A percentile compares a stretch with the other conserved stretches of the same genome.
phyloP scores from a whole-genome alignment of 192 early-diverging fungal species.

The Coemansia sp. region DNA sequence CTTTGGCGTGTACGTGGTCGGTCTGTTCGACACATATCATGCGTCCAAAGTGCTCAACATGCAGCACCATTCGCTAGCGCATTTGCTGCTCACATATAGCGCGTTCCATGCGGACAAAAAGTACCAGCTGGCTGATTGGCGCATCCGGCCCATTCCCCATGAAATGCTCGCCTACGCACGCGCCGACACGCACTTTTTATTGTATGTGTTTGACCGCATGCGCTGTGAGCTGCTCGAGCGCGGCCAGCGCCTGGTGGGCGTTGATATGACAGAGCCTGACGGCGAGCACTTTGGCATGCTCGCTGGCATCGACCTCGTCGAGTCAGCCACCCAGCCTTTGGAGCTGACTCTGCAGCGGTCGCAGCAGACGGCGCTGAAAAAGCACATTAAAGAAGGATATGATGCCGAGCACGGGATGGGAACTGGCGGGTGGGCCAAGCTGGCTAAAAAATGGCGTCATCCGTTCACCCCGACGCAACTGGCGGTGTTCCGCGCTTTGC shows the following conservation, averaged over 20 bases:
- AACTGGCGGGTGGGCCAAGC: conserved; percentile 71
- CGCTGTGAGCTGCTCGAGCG: conserved; percentile 73
- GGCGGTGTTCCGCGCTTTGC: conserved; percentile 83
- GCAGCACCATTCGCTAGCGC: conserved; percentile 75
- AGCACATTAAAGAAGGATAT: conserved; percentile 82
- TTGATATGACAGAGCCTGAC: conserved; percentile 51
- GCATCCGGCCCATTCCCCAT: conserved; percentile 86
- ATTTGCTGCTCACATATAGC: conserved; percentile 78
- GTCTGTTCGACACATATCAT: conserved; percentile 96
- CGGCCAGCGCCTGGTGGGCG: conserved; percentile 19
- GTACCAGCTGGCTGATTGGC: conserved; percentile 97
- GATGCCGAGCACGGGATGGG: conserved; percentile 79
- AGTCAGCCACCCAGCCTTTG: conserved; percentile 26
- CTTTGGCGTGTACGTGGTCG: conserved; percentile 95
- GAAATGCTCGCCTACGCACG: conserved; percentile 95
- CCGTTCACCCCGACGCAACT: conserved; percentile 63
- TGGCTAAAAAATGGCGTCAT: conserved; percentile 64
- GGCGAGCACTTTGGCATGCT: conserved; percentile 24
- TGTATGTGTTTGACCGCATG: conserved; percentile 94
- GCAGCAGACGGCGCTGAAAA: conserved; percentile 62
- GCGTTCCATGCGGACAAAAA: conserved; percentile 82
- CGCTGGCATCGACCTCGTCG: conserved; percentile 51
- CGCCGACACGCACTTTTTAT: conserved; percentile 92
- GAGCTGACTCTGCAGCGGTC: conserved; percentile 61
- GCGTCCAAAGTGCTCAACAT: conserved; percentile 86